A percentile compares a stretch with the other conserved stretches of the same genome.
Evolutionary conservation across 306 rosid genomes (phyloP).

Genomic region (Corylus americana): DNA sequence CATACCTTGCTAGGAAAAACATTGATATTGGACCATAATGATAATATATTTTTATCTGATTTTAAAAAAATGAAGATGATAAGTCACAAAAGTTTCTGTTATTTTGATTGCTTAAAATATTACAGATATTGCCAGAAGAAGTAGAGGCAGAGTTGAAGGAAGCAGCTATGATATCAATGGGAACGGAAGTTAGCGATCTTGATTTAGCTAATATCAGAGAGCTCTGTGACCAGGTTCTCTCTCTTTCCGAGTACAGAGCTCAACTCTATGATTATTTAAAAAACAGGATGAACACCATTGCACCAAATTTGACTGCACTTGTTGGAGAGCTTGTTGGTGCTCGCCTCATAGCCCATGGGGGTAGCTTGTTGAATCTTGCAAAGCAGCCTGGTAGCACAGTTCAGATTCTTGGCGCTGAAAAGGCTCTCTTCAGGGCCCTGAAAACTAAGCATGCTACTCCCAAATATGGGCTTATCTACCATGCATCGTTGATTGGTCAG

Average conservation of each 20-base stretch:
- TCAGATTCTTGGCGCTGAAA: constrained; percentile 96
- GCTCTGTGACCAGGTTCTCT: constrained; percentile 90
- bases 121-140: constrained; percentile 73
- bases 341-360: constrained; percentile 95
- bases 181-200: constrained; percentile 93
- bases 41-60: neutral
- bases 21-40: neutral
- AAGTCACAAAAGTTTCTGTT: neutral
- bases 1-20: neutral
- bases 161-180: constrained; percentile 88
- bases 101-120: neutral
- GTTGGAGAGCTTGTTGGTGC: constrained; percentile 99
- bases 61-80: neutral
- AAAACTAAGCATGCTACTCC: constrained; percentile 96
- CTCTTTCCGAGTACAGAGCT: constrained; percentile 88
- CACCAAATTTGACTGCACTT: constrained; percentile 91
- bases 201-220: constrained; percentile 77
- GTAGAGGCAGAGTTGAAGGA: constrained; percentile 81
- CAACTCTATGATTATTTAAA: constrained; percentile 83
- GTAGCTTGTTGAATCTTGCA: constrained; percentile 87
- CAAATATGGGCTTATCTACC: constrained; percentile 92
- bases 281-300: constrained; percentile 88
- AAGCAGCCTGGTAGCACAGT: constrained; percentile 97
- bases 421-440: constrained; percentile 90
- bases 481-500: constrained; percentile 93